Evolutionary conservation across 2,329 filamentous ascomycete species (phyloP).

Genomic region (Aspergillus sergii): DNA sequence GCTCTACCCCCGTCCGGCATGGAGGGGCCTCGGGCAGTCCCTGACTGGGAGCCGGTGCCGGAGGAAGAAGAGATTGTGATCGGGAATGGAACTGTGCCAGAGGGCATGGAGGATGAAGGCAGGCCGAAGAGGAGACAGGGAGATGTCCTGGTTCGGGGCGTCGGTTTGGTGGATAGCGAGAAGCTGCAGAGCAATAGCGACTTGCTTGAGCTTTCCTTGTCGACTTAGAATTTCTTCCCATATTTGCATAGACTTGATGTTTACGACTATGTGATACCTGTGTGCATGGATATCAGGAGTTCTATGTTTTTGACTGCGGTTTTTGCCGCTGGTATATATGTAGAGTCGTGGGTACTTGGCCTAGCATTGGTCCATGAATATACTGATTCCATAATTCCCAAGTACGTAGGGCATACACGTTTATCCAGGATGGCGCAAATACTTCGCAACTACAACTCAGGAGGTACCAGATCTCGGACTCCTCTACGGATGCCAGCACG

Average conservation of each 20-base stretch:
- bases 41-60: conserved; percentile 44
- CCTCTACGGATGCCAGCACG: background rate
- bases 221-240: background rate
- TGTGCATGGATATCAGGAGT: background rate
- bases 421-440: background rate
- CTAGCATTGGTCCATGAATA: background rate
- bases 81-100: conserved; percentile 37
- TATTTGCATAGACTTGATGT: background rate
- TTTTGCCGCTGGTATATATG: background rate
- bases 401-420: background rate
- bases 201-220: background rate
- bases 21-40: conserved; percentile 70
- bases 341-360: background rate
- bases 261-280: conserved; percentile 4
- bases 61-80: conserved; percentile 44
- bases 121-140: conserved; percentile 11
- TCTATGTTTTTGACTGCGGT: background rate
- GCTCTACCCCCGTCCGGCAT: conserved; percentile 75
- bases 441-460: background rate
- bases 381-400: background rate
- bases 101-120: conserved; percentile 28
- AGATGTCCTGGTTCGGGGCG: conserved; percentile 34
- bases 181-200: background rate
- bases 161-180: conserved; percentile 35
- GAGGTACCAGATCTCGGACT: background rate